A percentile compares a stretch with the other conserved stretches of the same genome.
These are phyloP conservation scores for Lumnitzera racemosa DNA, from an alignment of 345 rosid genomes.

Conservation along the genomic window DNA sequence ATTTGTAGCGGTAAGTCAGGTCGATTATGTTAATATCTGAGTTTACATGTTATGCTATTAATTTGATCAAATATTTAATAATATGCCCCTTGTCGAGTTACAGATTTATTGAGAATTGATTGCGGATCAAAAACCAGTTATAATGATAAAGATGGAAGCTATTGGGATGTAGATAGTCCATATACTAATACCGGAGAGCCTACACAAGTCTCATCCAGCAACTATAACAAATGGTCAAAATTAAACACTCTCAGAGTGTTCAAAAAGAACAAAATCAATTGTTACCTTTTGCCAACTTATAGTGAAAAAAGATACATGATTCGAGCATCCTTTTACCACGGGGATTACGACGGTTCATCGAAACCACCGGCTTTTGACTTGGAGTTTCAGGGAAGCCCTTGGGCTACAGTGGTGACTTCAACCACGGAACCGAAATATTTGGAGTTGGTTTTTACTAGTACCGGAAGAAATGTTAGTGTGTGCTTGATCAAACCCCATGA, in stretches of 20 bases:
- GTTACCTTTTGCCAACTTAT: too few species aligned
- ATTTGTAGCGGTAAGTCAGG: too few species aligned
- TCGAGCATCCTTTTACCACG: too few species aligned
- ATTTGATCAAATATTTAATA: not conserved
- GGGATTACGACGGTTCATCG: not conserved
- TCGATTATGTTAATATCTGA: too few species aligned
- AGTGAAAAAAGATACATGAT: too few species aligned
- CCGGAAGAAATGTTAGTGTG: not conserved
- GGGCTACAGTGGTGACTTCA: slow-evolving; percentile 4
- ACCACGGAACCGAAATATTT: not conserved
- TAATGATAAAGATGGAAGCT: not conserved
- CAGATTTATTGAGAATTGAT: not conserved
- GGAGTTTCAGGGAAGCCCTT: slow-evolving; percentile 8
- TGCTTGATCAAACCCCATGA: slow-evolving; percentile 12
- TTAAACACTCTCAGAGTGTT: too few species aligned
- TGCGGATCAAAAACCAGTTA: not conserved
- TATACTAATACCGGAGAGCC: not conserved
- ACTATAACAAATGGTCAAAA: not conserved
- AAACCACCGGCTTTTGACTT: slow-evolving; percentile 6
- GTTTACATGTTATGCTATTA: not conserved
- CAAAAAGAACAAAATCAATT: too few species aligned
- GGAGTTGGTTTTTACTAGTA: slow-evolving; percentile 14
- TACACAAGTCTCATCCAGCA: not conserved
- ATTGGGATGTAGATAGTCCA: not conserved
- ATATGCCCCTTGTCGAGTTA: too few species aligned